These are phyloP conservation scores for Citrus medica DNA, from an alignment of 345 rosid genomes.

Conservation along the genomic window DNA sequence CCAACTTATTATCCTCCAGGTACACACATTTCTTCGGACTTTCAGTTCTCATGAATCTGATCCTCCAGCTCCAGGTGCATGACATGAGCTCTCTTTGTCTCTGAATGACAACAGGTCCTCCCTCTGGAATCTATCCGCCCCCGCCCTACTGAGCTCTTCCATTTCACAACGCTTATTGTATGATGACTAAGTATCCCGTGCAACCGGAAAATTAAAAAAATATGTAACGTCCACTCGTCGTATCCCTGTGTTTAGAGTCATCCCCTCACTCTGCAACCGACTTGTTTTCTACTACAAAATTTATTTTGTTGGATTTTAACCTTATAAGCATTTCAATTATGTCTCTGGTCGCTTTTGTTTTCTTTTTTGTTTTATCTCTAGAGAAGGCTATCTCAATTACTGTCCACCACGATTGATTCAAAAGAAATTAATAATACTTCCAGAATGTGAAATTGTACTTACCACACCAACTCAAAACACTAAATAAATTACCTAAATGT, in stretches of 20 bases:
- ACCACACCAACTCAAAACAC: no score
- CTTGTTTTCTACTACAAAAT: not conserved
- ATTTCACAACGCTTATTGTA: not conserved
- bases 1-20: constrained; percentile 12
- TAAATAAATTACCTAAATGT: no score
- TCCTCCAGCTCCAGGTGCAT: not conserved
- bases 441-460: no score
- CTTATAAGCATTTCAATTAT: not conserved
- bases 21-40: not conserved
- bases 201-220: no score
- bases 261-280: not conserved
- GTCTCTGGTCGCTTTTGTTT: not conserved
- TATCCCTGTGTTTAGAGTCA: not conserved
- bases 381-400: not conserved
- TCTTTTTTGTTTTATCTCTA: no score
- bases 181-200: not conserved
- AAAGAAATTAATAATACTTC: no score
- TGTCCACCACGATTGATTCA: no score
- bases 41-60: not conserved
- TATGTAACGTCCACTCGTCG: not conserved
- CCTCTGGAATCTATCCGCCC: constrained; percentile 11
- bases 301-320: not conserved
- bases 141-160: constrained; percentile 15
- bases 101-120: constrained; percentile 10
- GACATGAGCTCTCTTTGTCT: not conserved